These are phyloP conservation scores for Penicillium sp. DNA, from an alignment of 2,329 filamentous ascomycete genomes.

Conservation along the genomic window DNA sequence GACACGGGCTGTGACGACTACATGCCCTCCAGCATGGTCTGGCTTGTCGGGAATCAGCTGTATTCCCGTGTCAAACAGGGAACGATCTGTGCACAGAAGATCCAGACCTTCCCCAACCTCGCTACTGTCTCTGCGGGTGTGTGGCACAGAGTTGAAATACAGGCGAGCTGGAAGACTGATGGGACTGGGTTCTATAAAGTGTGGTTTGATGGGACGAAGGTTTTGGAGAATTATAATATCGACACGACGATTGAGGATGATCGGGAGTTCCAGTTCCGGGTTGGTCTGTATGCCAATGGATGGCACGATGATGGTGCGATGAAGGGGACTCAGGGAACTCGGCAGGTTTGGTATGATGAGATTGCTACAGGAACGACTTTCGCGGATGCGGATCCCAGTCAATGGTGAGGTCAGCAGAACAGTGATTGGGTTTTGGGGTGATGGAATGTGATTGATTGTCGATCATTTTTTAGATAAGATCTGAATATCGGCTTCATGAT, in stretches of 20 bases:
- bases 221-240: constrained; percentile 42
- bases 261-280: constrained; percentile 45
- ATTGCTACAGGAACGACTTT: constrained; percentile 31
- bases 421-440: no score
- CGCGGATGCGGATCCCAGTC: neutral
- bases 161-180: constrained; percentile 26
- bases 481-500: no score
- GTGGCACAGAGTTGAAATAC: constrained; percentile 51
- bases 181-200: constrained; percentile 25
- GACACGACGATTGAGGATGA: constrained; percentile 50
- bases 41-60: constrained; percentile 47
- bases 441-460: no score
- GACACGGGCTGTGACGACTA: constrained; percentile 47
- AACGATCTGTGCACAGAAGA: constrained; percentile 39
- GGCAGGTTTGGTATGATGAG: constrained; percentile 54
- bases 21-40: constrained; percentile 53
- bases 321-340: constrained; percentile 43
- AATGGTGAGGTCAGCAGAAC: neutral
- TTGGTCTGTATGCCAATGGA: constrained; percentile 53
- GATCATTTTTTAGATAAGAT: no score
- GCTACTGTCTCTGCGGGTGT: constrained; percentile 43
- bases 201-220: constrained; percentile 50
- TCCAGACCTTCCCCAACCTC: constrained; percentile 33
- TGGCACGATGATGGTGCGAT: constrained; percentile 48
- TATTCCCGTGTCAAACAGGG: constrained; percentile 46